phyloP scores from a whole-genome alignment of 495 filamentous ascomycete genomes.

The Peziza echinospora region DNA sequence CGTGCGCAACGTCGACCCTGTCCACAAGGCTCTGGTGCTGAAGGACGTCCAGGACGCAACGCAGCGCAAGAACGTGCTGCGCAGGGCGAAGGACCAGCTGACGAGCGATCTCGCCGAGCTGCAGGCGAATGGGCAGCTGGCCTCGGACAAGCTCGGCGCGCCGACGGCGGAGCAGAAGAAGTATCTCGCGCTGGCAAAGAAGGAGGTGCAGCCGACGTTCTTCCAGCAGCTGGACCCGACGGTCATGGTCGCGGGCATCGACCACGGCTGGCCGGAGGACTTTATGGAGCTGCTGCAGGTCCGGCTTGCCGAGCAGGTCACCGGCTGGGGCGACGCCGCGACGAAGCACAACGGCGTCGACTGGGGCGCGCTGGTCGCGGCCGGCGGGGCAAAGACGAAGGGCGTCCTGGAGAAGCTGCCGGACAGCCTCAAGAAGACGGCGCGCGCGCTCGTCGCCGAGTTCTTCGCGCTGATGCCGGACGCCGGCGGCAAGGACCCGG shows the following conservation, averaged over 20 bases:
- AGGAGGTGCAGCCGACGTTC: constrained; percentile 12
- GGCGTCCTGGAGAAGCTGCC: constrained; percentile 7
- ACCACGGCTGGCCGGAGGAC: constrained; percentile 26
- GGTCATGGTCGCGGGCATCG: constrained; percentile 24
- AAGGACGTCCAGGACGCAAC: background rate
- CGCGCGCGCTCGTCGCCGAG: constrained; percentile 10
- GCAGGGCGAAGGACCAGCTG: background rate
- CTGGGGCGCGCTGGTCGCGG: background rate
- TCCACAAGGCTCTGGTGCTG: background rate
- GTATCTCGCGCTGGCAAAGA: background rate
- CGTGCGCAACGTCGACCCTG: background rate
- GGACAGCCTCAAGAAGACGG: constrained; percentile 1
- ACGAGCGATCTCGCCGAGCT: constrained; percentile 1
- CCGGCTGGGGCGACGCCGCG: background rate
- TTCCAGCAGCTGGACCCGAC: constrained; percentile 26
- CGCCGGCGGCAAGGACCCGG: background rate
- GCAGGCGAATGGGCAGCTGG: constrained; percentile 1
- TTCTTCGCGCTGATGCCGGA: constrained; percentile 6
- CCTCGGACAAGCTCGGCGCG: background rate
- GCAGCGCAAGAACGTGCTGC: background rate
- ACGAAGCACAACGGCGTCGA: background rate
- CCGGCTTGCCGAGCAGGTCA: constrained; percentile 19
- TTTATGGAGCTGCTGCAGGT: constrained; percentile 22
- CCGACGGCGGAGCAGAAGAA: background rate
- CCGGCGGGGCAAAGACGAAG: background rate